phyloP scores from a whole-genome alignment of 2,329 filamentous ascomycete genomes.

The Trichophyton rubrum region DNA sequence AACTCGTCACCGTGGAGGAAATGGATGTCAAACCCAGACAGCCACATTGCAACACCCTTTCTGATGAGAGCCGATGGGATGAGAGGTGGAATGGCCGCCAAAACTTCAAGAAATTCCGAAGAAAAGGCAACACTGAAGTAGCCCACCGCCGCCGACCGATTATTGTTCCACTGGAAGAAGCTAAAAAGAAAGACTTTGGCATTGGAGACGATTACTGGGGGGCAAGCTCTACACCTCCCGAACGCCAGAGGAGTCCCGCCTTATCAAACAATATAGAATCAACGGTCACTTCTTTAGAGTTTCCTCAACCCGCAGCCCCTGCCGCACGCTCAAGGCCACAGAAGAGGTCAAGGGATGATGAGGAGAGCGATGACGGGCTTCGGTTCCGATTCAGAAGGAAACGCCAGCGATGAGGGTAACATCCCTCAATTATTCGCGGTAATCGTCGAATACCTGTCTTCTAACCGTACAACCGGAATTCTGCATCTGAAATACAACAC shows the following conservation, averaged over 20 bases:
- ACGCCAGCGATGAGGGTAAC: conserved; percentile 15
- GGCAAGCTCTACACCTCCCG: conserved; percentile 23
- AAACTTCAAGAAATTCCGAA: conserved; percentile 80
- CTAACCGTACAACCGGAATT: no score
- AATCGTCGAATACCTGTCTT: neutral
- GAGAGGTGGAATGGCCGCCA: conserved; percentile 84
- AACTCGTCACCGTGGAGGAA: conserved; percentile 63
- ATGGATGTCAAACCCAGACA: conserved; percentile 46
- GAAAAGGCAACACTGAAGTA: conserved; percentile 24
- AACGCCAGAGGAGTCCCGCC: conserved; percentile 16
- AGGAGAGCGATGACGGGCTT: conserved; percentile 43
- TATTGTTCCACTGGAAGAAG: conserved; percentile 61
- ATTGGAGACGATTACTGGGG: conserved; percentile 66
- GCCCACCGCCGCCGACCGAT: conserved; percentile 40
- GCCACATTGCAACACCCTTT: conserved; percentile 20
- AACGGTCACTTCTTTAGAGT: conserved; percentile 9
- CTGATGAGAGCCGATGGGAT: conserved; percentile 59
- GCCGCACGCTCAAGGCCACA: conserved; percentile 1
- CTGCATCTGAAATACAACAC: no score
- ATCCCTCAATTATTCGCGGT: neutral
- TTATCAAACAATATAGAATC: conserved; percentile 25
- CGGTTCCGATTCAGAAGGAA: conserved; percentile 44
- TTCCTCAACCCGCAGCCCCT: neutral
- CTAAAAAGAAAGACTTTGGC: conserved; percentile 57
- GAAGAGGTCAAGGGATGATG: conserved; percentile 32